Evolutionary conservation across 1,284 basidiomycete species (phyloP), one percentile per base, ranked within the genome.

Genomic region (Leccinum cinnamomeum): DNA sequence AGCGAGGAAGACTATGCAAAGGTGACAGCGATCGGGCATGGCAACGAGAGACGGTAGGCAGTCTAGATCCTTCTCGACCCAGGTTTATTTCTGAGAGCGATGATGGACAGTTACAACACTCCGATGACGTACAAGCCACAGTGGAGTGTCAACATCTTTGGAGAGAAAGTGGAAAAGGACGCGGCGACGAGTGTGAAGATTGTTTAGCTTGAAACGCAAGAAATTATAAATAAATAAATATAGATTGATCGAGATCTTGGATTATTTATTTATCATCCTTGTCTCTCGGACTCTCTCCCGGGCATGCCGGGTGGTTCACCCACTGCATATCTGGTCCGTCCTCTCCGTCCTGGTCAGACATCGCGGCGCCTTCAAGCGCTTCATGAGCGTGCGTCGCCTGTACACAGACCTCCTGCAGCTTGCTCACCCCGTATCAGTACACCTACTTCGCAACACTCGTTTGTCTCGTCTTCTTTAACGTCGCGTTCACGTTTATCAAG

Each of bases 281-380:
- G 28, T 28, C 28, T 28, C 28, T 28, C 28, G 28, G 28, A 28
- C 23, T 23, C 23, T 23, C 23, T 23, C 23, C 23, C 23, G 23
- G 23, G 23, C 23, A 23, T 23, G 87, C 84, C 82, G 74, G 82
- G 79, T 72, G 87, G 87, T 68, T 89, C 88, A 54, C 81, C 88
- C 10, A 81, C 87, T 53, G 85, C 87, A 62, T 90, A 83, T 72
- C 81, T 90, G 89, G 88, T 81, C 88, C 57, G 81, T 90, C 57
- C 79, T 90, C 60, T 78, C 88, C 4, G 80, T 79, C 65, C 77
- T 86, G 65, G 88, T 90, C 69, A 75, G 88, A 57, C 88, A 89
- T 72, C 88, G 87, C 62, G 89, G 90, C 60, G 84, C 89, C 18
- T 91, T 91, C 81, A 91, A 89, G 76, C 82, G 89, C 61, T 80